Evolutionary conservation across 1,139 yeast species (phyloP).

Genomic region (Taphrina populina): DNA sequence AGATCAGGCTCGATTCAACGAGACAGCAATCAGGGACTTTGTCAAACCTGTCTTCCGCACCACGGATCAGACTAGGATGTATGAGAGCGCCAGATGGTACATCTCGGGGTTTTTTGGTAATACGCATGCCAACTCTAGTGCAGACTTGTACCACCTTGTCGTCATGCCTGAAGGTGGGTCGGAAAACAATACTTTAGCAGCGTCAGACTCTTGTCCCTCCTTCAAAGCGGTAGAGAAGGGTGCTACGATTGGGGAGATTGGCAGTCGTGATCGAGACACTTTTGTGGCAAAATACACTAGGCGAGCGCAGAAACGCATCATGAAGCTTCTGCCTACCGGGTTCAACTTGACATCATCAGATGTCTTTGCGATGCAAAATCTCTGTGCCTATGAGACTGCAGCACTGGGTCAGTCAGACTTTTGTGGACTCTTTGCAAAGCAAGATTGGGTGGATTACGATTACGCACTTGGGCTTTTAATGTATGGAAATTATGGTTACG

Average conservation of each 20-base stretch:
- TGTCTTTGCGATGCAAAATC: conserved; percentile 48
- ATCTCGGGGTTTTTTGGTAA: conserved; percentile 5
- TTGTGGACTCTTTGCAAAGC: conserved; percentile 53
- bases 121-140: conserved; percentile 1
- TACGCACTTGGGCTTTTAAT: conserved; percentile 50
- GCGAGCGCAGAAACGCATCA: conserved; percentile 10
- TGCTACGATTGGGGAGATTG: neutral
- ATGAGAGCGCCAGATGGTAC: conserved; percentile 9
- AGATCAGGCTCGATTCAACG: neutral
- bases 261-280: neutral
- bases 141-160: conserved; percentile 6
- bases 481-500: conserved; percentile 47
- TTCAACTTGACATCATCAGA: conserved; percentile 47
- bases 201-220: conserved; percentile 11
- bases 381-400: conserved; percentile 55
- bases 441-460: conserved; percentile 54
- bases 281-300: neutral
- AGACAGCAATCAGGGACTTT: neutral
- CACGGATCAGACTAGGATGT: conserved; percentile 6
- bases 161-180: conserved; percentile 5
- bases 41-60: conserved; percentile 18
- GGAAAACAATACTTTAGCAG: conserved; percentile 8
- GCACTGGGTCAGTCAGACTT: conserved; percentile 52
- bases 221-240: neutral
- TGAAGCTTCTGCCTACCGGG: conserved; percentile 25